Evolutionary conservation across 768 basidiomycete species (phyloP).

Genomic region (Cubamyces lactineus): DNA sequence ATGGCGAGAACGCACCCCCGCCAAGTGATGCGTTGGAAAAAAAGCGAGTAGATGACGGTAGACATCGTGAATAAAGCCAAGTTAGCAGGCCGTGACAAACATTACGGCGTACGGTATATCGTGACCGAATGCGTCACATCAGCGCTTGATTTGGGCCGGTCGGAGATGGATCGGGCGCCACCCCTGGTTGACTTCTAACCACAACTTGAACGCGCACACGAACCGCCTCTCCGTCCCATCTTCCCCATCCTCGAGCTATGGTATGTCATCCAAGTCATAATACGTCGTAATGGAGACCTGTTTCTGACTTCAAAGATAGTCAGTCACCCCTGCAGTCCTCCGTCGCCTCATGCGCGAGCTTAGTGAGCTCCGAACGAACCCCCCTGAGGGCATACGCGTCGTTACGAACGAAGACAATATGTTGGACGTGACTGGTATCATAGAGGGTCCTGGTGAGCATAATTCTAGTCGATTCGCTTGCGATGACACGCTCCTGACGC

Average conservation of each 20-base stretch:
- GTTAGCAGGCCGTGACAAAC: too few species aligned
- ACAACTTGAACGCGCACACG: slow-evolving; percentile 19
- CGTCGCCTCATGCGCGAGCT: slow-evolving; percentile 90
- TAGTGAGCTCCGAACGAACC: slow-evolving; percentile 74
- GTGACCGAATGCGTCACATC: slow-evolving; percentile 10
- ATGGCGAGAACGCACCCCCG: too few species aligned
- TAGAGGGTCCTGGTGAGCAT: slow-evolving; percentile 84
- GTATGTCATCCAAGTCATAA: neutral
- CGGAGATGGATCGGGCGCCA: slow-evolving; percentile 31
- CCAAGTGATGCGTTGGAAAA: too few species aligned
- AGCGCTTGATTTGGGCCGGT: slow-evolving; percentile 13
- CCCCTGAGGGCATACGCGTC: slow-evolving; percentile 92
- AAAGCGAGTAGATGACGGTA: too few species aligned
- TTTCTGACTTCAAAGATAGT: slow-evolving; percentile 29
- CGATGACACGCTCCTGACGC: slow-evolving; percentile 16
- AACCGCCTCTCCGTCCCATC: neutral
- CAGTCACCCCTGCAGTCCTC: slow-evolving; percentile 58
- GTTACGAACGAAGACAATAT: slow-evolving; percentile 87
- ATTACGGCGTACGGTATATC: neutral
- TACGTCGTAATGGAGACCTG: neutral
- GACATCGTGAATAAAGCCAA: too few species aligned
- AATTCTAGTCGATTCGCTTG: slow-evolving; percentile 1
- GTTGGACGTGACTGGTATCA: slow-evolving; percentile 83
- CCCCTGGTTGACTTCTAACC: slow-evolving; percentile 28
- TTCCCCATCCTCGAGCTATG: slow-evolving; percentile 9